phyloP scores from a whole-genome alignment of 2,329 filamentous ascomycete species.

The Neonectria sp. region DNA sequence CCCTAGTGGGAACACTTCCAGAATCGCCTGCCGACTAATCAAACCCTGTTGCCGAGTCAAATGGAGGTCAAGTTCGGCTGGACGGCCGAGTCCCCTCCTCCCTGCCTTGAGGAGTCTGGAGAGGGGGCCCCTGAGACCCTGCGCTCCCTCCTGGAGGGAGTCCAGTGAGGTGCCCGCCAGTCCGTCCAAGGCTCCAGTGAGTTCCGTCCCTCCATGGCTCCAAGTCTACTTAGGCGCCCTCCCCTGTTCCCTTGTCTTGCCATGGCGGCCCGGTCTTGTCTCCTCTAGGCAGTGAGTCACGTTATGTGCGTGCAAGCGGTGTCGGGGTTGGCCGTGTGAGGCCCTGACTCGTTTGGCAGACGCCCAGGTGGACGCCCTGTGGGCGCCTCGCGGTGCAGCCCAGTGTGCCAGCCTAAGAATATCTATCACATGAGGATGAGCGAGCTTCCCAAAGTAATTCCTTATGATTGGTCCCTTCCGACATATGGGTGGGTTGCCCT shows the following conservation, averaged over 20 bases:
- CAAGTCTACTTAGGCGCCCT: conserved; percentile 11
- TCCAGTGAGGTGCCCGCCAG: not conserved
- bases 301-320: conserved; percentile 20
- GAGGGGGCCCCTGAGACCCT: not conserved
- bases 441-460: not conserved
- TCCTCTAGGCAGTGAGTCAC: conserved; percentile 29
- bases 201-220: not conserved
- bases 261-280: not conserved
- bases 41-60: conserved; percentile 49
- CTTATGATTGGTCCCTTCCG: not conserved
- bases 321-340: conserved; percentile 13
- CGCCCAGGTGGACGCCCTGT: conserved; percentile 15
- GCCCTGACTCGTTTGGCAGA: conserved; percentile 21
- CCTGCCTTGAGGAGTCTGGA: conserved; percentile 15
- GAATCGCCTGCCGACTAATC: conserved; percentile 40
- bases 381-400: not conserved
- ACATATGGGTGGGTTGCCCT: not conserved
- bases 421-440: not conserved
- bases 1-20: conserved; percentile 39
- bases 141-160: not conserved
- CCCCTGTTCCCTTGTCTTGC: not conserved
- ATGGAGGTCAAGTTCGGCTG: conserved; percentile 36
- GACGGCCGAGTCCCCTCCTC: conserved; percentile 36
- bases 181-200: too few relatives aligned
- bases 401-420: not conserved